A percentile compares a stretch with the other conserved stretches of the same genome.
Conservation (phyloP, 768 basidiomycete genomes). For the Russula brevipes region DNA sequence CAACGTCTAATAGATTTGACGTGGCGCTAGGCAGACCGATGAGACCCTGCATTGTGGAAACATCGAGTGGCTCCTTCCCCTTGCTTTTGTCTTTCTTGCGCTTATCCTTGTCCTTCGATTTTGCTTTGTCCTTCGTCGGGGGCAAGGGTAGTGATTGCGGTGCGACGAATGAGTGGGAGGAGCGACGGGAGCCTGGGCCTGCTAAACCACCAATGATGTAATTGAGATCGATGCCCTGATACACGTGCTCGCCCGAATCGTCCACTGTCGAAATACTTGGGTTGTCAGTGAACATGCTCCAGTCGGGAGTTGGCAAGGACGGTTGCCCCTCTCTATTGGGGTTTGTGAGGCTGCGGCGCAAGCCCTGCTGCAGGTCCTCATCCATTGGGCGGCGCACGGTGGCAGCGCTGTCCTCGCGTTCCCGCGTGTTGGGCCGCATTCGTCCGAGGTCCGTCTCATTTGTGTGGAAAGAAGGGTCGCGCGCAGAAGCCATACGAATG, state of each 20-base stretch:
- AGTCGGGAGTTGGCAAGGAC: conserved; percentile 15
- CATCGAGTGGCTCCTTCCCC: background rate
- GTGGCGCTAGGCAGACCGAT: background rate
- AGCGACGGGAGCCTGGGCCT: conserved; percentile 14
- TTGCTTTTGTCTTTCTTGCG: conserved; percentile 17
- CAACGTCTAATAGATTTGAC: conserved; percentile 10
- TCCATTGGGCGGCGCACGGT: conserved; percentile 15
- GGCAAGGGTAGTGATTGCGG: conserved; percentile 17
- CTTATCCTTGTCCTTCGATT: conserved; percentile 18
- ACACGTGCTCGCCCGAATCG: conserved; percentile 12
- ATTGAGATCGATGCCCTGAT: conserved; percentile 18
- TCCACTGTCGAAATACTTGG: background rate
- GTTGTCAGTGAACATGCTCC: conserved; percentile 16
- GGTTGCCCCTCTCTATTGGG: conserved; percentile 9
- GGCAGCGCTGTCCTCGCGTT: conserved; percentile 13
- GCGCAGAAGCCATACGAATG: conserved; percentile 12
- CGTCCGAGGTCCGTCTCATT: background rate
- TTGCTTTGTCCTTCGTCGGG: conserved; percentile 15
- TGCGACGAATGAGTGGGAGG: conserved; percentile 20
- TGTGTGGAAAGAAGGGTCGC: conserved; percentile 1
- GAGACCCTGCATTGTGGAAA: conserved; percentile 5
- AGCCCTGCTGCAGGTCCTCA: background rate
- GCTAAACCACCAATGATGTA: conserved; percentile 15
- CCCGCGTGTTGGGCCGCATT: background rate
- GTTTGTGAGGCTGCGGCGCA: background rate